Evolutionary conservation across 805 yeast species (phyloP).

Genomic region (Zygotorulaspora danielsina): DNA sequence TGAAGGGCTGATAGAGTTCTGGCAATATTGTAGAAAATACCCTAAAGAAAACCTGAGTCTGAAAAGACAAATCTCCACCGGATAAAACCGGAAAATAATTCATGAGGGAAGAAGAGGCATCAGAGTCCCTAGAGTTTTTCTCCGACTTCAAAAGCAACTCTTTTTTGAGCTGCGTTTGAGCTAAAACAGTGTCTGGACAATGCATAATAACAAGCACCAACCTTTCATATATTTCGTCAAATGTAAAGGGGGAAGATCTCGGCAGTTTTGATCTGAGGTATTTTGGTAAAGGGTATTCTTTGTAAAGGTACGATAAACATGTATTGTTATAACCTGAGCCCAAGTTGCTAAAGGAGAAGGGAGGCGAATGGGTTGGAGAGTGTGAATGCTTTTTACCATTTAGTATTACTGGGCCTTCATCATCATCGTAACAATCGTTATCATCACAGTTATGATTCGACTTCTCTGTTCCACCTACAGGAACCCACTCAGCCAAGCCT

Average conservation of each 20-base stretch:
- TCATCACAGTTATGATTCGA: slow-evolving; percentile 34
- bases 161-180: slow-evolving; percentile 18
- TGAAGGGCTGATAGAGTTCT: slow-evolving; percentile 68
- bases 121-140: slow-evolving; percentile 5
- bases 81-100: slow-evolving; percentile 34
- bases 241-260: slow-evolving; percentile 41
- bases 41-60: slow-evolving; percentile 44
- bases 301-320: slow-evolving; percentile 22
- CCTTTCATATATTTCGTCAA: slow-evolving; percentile 70
- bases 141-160: slow-evolving; percentile 10
- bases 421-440: slow-evolving; percentile 16
- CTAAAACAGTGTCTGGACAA: slow-evolving; percentile 49
- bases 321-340: slow-evolving; percentile 3
- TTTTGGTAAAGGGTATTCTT: slow-evolving; percentile 31
- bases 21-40: slow-evolving; percentile 66
- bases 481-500: slow-evolving; percentile 85
- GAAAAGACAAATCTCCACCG: slow-evolving; percentile 35
- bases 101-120: slow-evolving; percentile 10
- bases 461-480: slow-evolving; percentile 40
- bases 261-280: slow-evolving; percentile 22
- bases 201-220: slow-evolving; percentile 70
- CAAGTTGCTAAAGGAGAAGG: slow-evolving; percentile 1
- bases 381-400: slow-evolving; percentile 27
- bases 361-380: slow-evolving; percentile 7
- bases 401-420: slow-evolving; percentile 25